Evolutionary conservation across 108 stramenopile genomes (phyloP), one percentile per base, ranked within the genome.

Genomic region (Stephanodiscus minutulus): DNA sequence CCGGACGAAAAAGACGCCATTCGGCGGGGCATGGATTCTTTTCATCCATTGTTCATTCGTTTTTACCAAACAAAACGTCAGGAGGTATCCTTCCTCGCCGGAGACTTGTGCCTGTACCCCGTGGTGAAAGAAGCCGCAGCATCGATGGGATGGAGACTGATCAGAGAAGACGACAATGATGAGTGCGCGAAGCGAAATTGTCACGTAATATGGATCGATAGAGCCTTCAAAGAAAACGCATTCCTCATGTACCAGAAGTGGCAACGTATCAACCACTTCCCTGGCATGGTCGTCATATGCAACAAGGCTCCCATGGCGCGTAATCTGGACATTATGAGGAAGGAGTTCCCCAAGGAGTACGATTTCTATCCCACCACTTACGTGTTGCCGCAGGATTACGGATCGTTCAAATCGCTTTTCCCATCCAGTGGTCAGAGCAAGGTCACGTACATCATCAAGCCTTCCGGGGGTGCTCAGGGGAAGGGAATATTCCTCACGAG

Each of bases 261-360:
- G 92, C 92, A 92, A 55, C 61, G 78, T 56, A 59, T 82, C 33
- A 96, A 96, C 60, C 95, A 96, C 74, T 96, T 96, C 50, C 88
- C 91, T 28, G 95, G 93, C 1, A 96, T 96, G 95, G 67, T 78
- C 7, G 85, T 88, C 56, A 85, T 96, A 6, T 87, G 90, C 8
- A 74, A 91, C 11, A 96, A 96, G 78, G 75, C 74, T 3, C 68
- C 89, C 7, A 48, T 96, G 70, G 93, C 88, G 15, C 87, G 91
- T 36, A 91, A 87, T 73, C 81, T 96, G 18, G 87, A 90, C 55
- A 49, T 73, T 24, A 91, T 96, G 90, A 64, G 71, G 37, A 82
- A 86, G 22, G 39, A 60, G 13, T 94, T 94, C 63, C 91, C 88
- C 13, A 61, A 50, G 7, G 91, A 94, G 61, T 94, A 87, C 64